Evolutionary conservation across 106 monocot species (phyloP).

Genomic region (Acanthochlamys bracteata): DNA sequence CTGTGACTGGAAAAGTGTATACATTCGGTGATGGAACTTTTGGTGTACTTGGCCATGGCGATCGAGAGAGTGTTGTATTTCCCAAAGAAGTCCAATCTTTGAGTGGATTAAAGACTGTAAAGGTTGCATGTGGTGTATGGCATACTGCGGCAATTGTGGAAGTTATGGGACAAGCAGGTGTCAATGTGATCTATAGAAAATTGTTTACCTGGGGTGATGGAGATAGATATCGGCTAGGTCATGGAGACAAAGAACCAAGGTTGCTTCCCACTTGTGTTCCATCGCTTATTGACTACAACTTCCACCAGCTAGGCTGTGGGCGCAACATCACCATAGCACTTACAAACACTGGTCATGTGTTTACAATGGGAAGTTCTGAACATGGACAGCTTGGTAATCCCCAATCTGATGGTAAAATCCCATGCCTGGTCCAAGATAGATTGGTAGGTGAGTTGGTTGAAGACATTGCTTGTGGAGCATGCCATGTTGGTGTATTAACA

Average conservation of each 20-base stretch:
- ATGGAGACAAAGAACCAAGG: slow-evolving; percentile 33
- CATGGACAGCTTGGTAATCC: slow-evolving; percentile 45
- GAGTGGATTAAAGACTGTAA: too few species aligned
- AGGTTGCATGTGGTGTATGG: too few species aligned
- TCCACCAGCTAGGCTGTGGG: slow-evolving; percentile 53
- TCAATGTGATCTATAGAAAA: too few species aligned
- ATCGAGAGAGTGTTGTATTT: too few species aligned
- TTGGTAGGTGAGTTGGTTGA: slow-evolving; percentile 52
- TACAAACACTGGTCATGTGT: slow-evolving; percentile 35
- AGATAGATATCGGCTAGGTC: too few species aligned
- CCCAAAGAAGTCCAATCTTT: too few species aligned
- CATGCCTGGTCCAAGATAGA: slow-evolving; percentile 23
- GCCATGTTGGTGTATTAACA: slow-evolving; percentile 56
- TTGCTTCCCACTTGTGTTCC: slow-evolving; percentile 47
- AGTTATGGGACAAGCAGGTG: too few species aligned
- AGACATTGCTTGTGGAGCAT: slow-evolving; percentile 55
- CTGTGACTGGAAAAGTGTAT: too few species aligned
- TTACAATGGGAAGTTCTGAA: slow-evolving; percentile 37
- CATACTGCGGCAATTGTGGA: too few species aligned
- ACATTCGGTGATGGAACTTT: too few species aligned
- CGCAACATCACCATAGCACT: slow-evolving; percentile 35
- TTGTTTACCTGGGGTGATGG: too few species aligned
- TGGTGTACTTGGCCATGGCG: too few species aligned
- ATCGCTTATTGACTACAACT: slow-evolving; percentile 40
- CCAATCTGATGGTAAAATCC: slow-evolving; percentile 18